Evolutionary conservation across 2,329 filamentous ascomycete genomes (phyloP), one percentile per base, ranked within the genome.

Genomic region (Coniochaeta prunicola): DNA sequence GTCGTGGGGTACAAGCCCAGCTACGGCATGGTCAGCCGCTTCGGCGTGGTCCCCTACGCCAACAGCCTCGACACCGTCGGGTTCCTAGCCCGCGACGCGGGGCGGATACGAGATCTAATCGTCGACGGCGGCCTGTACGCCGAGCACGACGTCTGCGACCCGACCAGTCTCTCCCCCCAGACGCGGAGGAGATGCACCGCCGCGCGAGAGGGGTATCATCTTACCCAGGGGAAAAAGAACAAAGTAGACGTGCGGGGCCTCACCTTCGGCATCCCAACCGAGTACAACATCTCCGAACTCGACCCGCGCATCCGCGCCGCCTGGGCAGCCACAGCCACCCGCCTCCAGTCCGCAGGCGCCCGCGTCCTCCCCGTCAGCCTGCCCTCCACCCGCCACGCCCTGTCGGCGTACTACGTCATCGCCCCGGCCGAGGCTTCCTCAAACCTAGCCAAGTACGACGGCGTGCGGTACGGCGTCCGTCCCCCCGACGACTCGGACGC

Each of bases 371-470:
- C 89, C 1, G 83, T 97, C 17, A 91, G 88, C 2, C 80, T 99
- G 4, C 92, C 93, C 0, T 85, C 87, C 0, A 99, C 93, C 1
- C 88, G 85, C 62, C 87, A 90, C 64, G 93, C 94, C 0, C 83
- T 99, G 0, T 90, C 92, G 21, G 90, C 94, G 34, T 99, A 99
- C 77, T 99, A 99, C 72, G 84, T 99, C 59, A 86, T 99, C 59
- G 96, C 94, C 0, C 91, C 94, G 0, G 93, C 94, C 17, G 94
- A 99, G 74, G 94, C 94, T 3, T 91, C 91, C 1, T 97, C 93
- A 17, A 99, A 99, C 67, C 83, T 99, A 2, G 91, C 94, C 59
- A 97, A 96, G 71, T 99, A 97, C 71, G 96, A 99, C 67, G 94
- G 94, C 21, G 85, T 97, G n/a, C 88, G 94, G 12, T 99, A 96